Conservation (phyloP, 768 basidiomycete species). For the Udeniomyces megalosporus region DNA sequence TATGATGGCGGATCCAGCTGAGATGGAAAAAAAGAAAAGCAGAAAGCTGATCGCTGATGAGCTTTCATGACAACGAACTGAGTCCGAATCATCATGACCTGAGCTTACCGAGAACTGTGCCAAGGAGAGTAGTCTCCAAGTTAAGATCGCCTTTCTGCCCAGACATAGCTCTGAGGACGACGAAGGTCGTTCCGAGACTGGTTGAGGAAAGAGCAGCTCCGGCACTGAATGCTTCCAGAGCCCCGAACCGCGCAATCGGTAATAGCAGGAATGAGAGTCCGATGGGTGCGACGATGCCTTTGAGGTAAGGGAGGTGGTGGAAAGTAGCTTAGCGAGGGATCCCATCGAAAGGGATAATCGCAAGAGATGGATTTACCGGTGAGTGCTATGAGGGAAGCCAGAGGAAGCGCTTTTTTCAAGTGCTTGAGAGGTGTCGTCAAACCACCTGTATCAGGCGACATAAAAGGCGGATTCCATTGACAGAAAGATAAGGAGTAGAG, state of each 20-base stretch:
- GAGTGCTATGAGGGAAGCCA: constrained; percentile 39
- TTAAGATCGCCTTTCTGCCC: constrained; percentile 23
- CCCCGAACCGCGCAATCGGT: neutral
- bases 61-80: neutral
- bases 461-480: neutral
- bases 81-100: neutral
- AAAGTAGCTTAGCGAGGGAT: constrained; percentile 27
- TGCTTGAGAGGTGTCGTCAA: constrained; percentile 38
- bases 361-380: constrained; percentile 35
- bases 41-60: too few relatives aligned
- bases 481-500: neutral
- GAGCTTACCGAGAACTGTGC: constrained; percentile 38
- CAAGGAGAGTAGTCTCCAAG: constrained; percentile 38
- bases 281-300: too few relatives aligned
- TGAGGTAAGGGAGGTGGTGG: constrained; percentile 23
- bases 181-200: constrained; percentile 49
- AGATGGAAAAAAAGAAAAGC: too few relatives aligned
- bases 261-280: neutral
- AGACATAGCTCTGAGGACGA: constrained; percentile 33
- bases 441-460: constrained; percentile 36
- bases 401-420: constrained; percentile 35
- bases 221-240: constrained; percentile 42
- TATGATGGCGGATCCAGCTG: neutral
- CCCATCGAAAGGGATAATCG: too few relatives aligned
- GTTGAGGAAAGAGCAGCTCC: constrained; percentile 50